phyloP scores from a whole-genome alignment of 73 alveolate species.

The Paramecium sonneborni region DNA sequence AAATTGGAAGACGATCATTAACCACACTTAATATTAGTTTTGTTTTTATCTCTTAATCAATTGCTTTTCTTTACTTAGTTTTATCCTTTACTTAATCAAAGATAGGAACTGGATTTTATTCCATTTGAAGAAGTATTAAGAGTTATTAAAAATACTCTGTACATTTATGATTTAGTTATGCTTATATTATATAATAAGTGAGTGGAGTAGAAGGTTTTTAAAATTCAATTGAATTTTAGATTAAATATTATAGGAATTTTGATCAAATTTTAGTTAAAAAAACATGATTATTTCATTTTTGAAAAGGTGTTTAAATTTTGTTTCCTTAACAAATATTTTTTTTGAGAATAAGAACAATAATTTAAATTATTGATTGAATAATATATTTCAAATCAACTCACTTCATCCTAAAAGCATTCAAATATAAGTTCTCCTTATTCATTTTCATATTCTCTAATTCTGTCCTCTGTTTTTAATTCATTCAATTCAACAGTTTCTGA shows the following conservation, averaged over 20 bases:
- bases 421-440: conserved; percentile 95
- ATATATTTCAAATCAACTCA: conserved; percentile 72
- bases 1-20: neutral
- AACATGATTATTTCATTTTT: neutral
- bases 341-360: neutral
- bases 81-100: neutral
- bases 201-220: neutral
- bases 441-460: conserved; percentile 85
- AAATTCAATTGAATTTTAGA: neutral
- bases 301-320: neutral
- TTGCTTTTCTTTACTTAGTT: neutral
- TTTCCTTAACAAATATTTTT: neutral
- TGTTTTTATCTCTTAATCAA: neutral
- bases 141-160: neutral
- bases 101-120: neutral
- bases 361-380: neutral
- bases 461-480: conserved; percentile 92
- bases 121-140: neutral
- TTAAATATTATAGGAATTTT: neutral
- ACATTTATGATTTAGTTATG: neutral
- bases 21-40: conserved; percentile 21
- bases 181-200: neutral
- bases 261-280: neutral
- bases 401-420: conserved; percentile 97
- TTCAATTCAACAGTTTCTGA: conserved; percentile 84